Conservation (phyloP, 2,329 filamentous ascomycete species). For the Exophiala calicioides region DNA sequence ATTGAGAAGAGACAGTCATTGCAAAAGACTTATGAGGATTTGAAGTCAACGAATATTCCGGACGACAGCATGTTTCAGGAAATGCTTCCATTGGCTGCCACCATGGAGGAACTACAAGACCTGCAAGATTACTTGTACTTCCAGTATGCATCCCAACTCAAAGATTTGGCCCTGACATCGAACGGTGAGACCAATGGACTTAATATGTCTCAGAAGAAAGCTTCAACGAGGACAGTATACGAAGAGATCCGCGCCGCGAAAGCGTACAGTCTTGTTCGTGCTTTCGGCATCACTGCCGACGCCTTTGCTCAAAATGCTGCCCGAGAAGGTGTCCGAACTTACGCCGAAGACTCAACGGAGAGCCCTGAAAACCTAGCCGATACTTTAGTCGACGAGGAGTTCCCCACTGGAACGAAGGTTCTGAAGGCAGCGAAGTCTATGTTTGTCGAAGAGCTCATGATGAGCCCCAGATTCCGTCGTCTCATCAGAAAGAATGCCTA, state of each 20-base stretch:
- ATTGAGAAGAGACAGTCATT: constrained; percentile 88
- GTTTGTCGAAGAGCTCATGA: constrained; percentile 86
- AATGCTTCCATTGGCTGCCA: constrained; percentile 75
- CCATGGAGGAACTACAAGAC: constrained; percentile 94
- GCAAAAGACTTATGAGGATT: constrained; percentile 72
- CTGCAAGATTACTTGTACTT: constrained; percentile 96
- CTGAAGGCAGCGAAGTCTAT: constrained; percentile 78
- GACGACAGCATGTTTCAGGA: constrained; percentile 76
- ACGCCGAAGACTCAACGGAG: constrained; percentile 79
- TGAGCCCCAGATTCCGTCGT: constrained; percentile 86
- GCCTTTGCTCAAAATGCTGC: constrained; percentile 85
- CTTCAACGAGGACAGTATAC: constrained; percentile 76
- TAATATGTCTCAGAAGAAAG: constrained; percentile 73
- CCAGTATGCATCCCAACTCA: constrained; percentile 80
- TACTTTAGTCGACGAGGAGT: constrained; percentile 69
- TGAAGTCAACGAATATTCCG: constrained; percentile 67
- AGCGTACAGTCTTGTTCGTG: constrained; percentile 78
- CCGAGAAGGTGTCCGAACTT: constrained; percentile 73
- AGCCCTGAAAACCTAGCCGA: constrained; percentile 87
- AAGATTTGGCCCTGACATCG: constrained; percentile 69
- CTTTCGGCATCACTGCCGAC: constrained; percentile 87
- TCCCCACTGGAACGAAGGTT: constrained; percentile 73
- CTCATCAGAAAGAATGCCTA: constrained; percentile 83
- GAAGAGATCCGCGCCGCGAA: constrained; percentile 81
- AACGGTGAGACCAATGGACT: constrained; percentile 61